Base-by-base conservation (phyloP, 352 stramenopile species). In the Stephanocyclus meneghinianus region DNA sequence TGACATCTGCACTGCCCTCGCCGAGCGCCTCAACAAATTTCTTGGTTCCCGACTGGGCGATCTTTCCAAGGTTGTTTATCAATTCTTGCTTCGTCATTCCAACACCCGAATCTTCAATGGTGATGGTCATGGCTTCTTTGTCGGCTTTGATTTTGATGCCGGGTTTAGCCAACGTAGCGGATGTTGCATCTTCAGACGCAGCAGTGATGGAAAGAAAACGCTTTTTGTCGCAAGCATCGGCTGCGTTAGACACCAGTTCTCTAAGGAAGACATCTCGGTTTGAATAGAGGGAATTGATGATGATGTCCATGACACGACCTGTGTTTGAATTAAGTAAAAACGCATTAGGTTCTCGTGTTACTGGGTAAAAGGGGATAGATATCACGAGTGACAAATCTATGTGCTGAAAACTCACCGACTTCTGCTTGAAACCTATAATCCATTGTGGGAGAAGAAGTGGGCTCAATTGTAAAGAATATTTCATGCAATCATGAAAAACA, bases 31-130 rank as follows among this genome's bases (percentile, higher is more conserved):
- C 97, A 96, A 99, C 98, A 88, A 99, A 99, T 16, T 96, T 95
- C 94, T 99, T 99, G 73, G 97, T 99, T 84, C 97, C 97, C 10
- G 97, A 99, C 92, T 99, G 99, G 83, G 97, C 97, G 86, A 99
- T 99, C 78, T 97, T 99, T 82, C 97, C 97, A 29, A 99, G 92
- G 90, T 99, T 99, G 94, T 99, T 99, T 62, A 99, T 97, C 10
- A 99, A 87, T 87, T 99, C 97, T 42, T 96, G 94, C 92, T 99
- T 99, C 65, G 97, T 99, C 97, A 99, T 99, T 87, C 97, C 97
- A 76, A 99, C 98, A 84, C 97, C 97, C 44, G 95, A 97, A 91
- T 99, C 97, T 87, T 98, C 91, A 87, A 99, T 97, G 63, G 96
- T 99, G 44, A 99, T 89, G 50, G 97, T 99, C 87, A 98, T 98